A percentile compares a stretch with the other conserved stretches of the same genome.
Conservation (phyloP, 2,329 filamentous ascomycete species). For the Diplodia sapinea region DNA sequence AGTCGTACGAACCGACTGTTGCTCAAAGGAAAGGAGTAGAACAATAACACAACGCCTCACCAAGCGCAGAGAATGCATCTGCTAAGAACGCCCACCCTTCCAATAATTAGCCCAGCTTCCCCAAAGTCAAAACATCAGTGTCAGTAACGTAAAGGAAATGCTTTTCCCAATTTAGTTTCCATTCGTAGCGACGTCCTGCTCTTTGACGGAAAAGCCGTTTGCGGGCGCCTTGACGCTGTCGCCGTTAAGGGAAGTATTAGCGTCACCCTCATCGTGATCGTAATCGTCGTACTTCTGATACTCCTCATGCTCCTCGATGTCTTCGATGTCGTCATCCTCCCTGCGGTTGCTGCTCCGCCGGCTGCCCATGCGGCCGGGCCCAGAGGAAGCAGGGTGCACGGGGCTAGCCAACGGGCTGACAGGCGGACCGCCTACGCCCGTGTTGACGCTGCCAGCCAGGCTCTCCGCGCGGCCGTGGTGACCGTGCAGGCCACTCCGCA, state of each 20-base stretch:
- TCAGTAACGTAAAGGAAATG: background rate
- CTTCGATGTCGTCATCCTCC: conserved; percentile 26
- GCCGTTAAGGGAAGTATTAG: background rate
- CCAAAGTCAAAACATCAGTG: background rate
- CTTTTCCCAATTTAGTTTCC: conserved; percentile 17
- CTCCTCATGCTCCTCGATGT: conserved; percentile 29
- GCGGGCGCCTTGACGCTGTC: conserved; percentile 11
- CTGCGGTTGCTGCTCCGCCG: conserved; percentile 30
- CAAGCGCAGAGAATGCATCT: conserved; percentile 15
- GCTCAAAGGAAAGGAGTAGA: background rate
- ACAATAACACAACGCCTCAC: conserved; percentile 10
- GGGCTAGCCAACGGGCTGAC: conserved; percentile 66
- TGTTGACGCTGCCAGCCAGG: conserved; percentile 72
- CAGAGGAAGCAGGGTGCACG: background rate
- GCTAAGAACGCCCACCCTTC: conserved; percentile 22
- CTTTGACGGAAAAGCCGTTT: background rate
- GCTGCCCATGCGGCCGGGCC: conserved; percentile 27
- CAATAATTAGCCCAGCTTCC: conserved; percentile 17
- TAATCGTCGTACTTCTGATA: conserved; percentile 10
- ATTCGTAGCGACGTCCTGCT: conserved; percentile 1
- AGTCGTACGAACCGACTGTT: background rate
- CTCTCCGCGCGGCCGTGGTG: conserved; percentile 81
- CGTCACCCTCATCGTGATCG: conserved; percentile 22
- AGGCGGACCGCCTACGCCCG: conserved; percentile 39
- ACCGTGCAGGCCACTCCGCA: conserved; percentile 76